Evolutionary conservation across 1,139 yeast species (phyloP), one percentile per base, ranked within the genome.

Genomic region (Yamadazyma triangularis): DNA sequence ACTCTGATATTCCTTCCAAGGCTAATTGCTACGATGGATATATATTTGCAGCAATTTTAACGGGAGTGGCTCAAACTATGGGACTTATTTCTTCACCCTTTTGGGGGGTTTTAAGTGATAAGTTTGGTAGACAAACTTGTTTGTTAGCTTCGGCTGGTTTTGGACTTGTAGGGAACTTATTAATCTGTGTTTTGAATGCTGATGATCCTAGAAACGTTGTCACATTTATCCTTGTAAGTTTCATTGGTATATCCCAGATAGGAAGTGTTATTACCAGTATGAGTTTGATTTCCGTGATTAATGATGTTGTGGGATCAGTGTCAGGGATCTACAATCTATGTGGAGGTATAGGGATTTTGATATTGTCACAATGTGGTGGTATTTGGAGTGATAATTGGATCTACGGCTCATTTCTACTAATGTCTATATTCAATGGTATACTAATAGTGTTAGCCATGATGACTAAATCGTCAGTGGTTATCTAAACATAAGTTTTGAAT

Each of bases 311-410:
- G 33, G 91, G 91, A 4, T 70, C 85, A 4, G 68, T 82, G 25
- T 72, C 82, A 35, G 91, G 91, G 2, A 73, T 79, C 6, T 79
- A 77, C 48, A 72, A 81, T 12, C 67, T 82, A 33, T 61, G 71
- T 43, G 88, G 88, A 7, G 87, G 86, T 1, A 32, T 77, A n/a
- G 91, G 91, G 2, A 79, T 81, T 15, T 54, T 82, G 35, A 34
- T 77, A 1, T 58, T 80, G 15, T 70, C 79, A 24, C 72, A 73
- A 42, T 29, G 78, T 10, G 89, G 89, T 4, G 88, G 88, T 1
- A 47, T 56, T 24, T 59, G 77, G 44, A 73, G 83, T 24, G 87
- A 79, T 46, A 34, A 41, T 24, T 75, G 79, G 75, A 58, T 69
- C 13, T 70, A 76, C 28, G 73, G 76, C 1, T 86, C 88, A 3